Evolutionary conservation across 495 filamentous ascomycete species (phyloP), one percentile per base, ranked within the genome.

Genomic region (Xanthoparmelia taractica): DNA sequence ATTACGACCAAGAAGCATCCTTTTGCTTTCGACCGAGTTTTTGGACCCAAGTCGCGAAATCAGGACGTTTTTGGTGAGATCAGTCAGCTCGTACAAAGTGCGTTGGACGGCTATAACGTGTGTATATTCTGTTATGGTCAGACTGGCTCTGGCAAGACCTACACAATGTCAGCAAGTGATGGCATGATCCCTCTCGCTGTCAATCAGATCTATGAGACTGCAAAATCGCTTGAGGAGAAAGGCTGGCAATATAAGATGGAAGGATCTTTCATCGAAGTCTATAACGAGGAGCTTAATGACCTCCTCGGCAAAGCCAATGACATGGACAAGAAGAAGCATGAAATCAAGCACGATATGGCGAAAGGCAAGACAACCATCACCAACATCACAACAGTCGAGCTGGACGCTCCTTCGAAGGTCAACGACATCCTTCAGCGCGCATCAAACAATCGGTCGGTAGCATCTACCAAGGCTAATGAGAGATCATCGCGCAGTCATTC

Each of bases 111-210:
- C 20, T 97, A 97, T 75, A 99, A 99, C 71, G 94, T 99, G 40
- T 97, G 93, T 74, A 97, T 99, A 66, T 96, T 99, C 77, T 97
- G 92, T 72, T 99, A 99, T 72, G 94, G 94, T 41, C 94, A 99
- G 72, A 98, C 94, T 6, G 94, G 94, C 5, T 93, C 92, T 40
- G 94, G 94, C 52, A 98, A 98, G 78, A 98, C 94, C 1, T 87
- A 86, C 69, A 97, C 95, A 27, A 99, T 99, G 94, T 93, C 90
- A 43, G 89, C 92, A 0, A 68, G 76, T 5, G 91, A 97, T 70
- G 94, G 94, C 64, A 97, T 99, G 87, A 99, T 99, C 62, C 95
- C 94, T 6, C 85, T 88, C 3, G 91, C 94, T 1, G 91, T 95
- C 2, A 85, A 90, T 64, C 90, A 96, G 75, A 96, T 99, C 64